A percentile compares a stretch with the other conserved stretches of the same genome.
Conservation (phyloP, 257 asterid genomes). For the Euphrasia confusa region DNA sequence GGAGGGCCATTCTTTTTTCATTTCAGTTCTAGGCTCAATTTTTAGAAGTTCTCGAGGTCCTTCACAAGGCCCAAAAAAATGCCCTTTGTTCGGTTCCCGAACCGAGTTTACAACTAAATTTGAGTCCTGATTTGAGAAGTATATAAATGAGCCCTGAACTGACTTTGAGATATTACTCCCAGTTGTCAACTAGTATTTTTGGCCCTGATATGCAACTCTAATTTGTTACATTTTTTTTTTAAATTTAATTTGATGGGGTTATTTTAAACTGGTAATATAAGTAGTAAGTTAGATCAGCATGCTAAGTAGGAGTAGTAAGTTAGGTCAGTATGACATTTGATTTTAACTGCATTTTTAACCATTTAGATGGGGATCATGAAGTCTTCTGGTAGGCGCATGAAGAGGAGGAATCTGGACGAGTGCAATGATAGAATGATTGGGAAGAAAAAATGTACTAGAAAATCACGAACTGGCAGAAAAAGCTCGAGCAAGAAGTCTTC, state of each 20-base stretch:
- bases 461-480: constrained; percentile 59
- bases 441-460: constrained; percentile 44
- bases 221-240: too few species aligned
- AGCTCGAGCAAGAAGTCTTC: constrained; percentile 47
- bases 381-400: constrained; percentile 93
- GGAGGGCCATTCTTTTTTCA: neutral
- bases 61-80: neutral
- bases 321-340: neutral
- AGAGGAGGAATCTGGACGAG: constrained; percentile 76
- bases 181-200: too few species aligned
- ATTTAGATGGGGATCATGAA: constrained; percentile 74
- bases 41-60: neutral
- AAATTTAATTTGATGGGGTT: too few species aligned
- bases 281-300: neutral
- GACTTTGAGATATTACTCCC: neutral
- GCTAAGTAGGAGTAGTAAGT: neutral
- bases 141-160: neutral
- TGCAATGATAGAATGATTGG: constrained; percentile 41
- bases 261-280: constrained; percentile 1
- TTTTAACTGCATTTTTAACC: constrained; percentile 13
- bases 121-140: neutral
- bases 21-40: neutral
- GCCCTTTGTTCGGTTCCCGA: neutral
- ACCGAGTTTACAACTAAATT: neutral
- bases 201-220: neutral